Base-by-base conservation (phyloP, 108 stramenopile species). In the Pseudonitzschia delicatissima region DNA sequence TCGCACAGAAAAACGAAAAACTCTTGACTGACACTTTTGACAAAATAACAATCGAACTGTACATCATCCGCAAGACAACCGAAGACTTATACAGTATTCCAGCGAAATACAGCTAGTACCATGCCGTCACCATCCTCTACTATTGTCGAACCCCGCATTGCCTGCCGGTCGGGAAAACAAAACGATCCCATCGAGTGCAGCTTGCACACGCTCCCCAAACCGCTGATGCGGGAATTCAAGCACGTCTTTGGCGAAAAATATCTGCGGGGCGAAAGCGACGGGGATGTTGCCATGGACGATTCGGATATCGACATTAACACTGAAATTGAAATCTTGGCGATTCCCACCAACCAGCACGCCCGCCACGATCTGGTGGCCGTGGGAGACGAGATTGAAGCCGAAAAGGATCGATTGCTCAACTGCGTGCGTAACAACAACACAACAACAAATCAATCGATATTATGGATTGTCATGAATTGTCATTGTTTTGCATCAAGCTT, bases 361-460 rank as follows among this genome's bases (percentile, higher is more conserved):
- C 63, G 82, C 44, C 77, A 87, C 55, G 92, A 93, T 84, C 68
- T 93, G 49, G 92, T 93, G 13, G 86, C 82, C 4, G 77, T 93
- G 9, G 92, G 92, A 25, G 89, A 93, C 69, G 79, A 91, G 26
- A 82, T 93, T 36, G 92, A 93, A 62, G 36, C 61, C 37, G 92
- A 93, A 74, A 93, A 93, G 67, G 92, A 93, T 79, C 79, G 88
- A 37, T 77, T 90, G 37, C 79, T 93, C 20, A 93, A 93, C 74
- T 82, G 87, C 68, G 75, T 80, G 66, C 69, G 82, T 74, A 31
- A n/a, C n/a, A n/a, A n/a, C n/a, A n/a, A n/a, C n/a, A n/a, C n/a
- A n/a, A n/a, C n/a, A n/a, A n/a, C n/a, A n/a, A n/a, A 42, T 42
- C 13, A n/a, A n/a, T n/a, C n/a, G n/a, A n/a, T n/a, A n/a, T 68